Evolutionary conservation across 116 monocot genomes (phyloP).

Genomic region (Papilionanthe hybrid): DNA sequence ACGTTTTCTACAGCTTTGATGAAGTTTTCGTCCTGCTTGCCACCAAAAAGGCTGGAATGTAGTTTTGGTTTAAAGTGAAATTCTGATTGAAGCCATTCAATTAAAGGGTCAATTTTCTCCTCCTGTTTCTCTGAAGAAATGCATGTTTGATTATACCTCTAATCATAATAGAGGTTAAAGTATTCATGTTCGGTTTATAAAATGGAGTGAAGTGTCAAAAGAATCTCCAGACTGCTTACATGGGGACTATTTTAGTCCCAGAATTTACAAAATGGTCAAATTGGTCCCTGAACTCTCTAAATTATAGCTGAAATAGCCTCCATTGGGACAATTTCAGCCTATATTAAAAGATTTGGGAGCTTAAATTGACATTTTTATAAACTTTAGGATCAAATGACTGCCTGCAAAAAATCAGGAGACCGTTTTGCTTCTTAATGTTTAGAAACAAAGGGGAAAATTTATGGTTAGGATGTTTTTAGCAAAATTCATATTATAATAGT

Average conservation of each 20-base stretch:
- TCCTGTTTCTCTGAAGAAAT: constrained; percentile 67
- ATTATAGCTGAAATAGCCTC: too few relatives aligned
- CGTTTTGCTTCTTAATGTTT: neutral
- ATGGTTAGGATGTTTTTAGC: too few relatives aligned
- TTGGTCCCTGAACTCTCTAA: too few relatives aligned
- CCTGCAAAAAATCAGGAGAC: too few relatives aligned
- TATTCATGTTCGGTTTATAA: neutral
- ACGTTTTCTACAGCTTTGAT: constrained; percentile 46
- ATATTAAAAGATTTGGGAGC: too few relatives aligned
- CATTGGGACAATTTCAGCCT: too few relatives aligned
- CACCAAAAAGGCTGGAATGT: constrained; percentile 66
- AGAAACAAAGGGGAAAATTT: neutral
- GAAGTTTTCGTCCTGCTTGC: constrained; percentile 63
- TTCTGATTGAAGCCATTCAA: constrained; percentile 78
- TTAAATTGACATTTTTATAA: too few relatives aligned
- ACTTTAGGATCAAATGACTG: too few relatives aligned
- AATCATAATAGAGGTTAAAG: neutral
- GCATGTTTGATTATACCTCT: neutral
- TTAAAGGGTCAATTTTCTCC: constrained; percentile 75
- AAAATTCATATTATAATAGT: neutral
- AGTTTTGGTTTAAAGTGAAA: constrained; percentile 67
- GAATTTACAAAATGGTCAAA: too few relatives aligned
- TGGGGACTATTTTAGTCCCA: too few relatives aligned
- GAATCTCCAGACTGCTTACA: too few relatives aligned
- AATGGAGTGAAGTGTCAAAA: too few relatives aligned